Evolutionary conservation across 2,329 filamentous ascomycete genomes (phyloP), one percentile per base, ranked within the genome.

Genomic region (Talaromyces sp.): DNA sequence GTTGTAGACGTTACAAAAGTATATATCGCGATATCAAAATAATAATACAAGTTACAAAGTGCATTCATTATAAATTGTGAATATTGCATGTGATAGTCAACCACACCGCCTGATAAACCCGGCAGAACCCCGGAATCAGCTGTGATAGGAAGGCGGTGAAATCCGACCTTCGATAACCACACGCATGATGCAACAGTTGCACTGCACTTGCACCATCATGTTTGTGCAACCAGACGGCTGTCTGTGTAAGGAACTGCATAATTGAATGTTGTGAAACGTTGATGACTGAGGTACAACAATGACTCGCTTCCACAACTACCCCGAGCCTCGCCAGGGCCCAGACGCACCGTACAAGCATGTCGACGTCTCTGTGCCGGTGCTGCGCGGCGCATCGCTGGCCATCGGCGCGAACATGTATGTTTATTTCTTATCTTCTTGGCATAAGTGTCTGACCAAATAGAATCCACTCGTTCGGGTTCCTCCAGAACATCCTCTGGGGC

Each of bases 401-500:
- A 78, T 88, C 57, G 85, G 83, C 49, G 84, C 85, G 58, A 84
- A 80, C 62, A 69, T 89, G 88, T 90, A 76, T 71, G 82, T 74
- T 36, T 15, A 17, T 22, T 67, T 63, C 9, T 6, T 6, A 54
- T 55, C 7, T 33, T 55, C 2, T 22, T 17, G 44, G 39, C 11
- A 52, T 32, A 59, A 47, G 1, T 36, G 32, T 19, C 44, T 59
- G 51, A 59, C 51, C 3, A 22, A 27, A n/a, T 22, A 85, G 83
- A 11, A 80, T 92, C 51, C 79, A 84, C 1, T 84, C 83, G 28
- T 76, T 87, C n/a, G 77, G 79, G 11, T 80, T 84, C 51, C 64
- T 93, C 9, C 88, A 90, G 63, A 83, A 81, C 60, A 75, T 84
- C 53, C 81, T 93, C 64, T 96, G 88, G 88, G 78, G 76, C 55